These are phyloP conservation scores for Erythrobasidium yunnanense DNA, from an alignment of 768 basidiomycete genomes.

Conservation along the genomic window DNA sequence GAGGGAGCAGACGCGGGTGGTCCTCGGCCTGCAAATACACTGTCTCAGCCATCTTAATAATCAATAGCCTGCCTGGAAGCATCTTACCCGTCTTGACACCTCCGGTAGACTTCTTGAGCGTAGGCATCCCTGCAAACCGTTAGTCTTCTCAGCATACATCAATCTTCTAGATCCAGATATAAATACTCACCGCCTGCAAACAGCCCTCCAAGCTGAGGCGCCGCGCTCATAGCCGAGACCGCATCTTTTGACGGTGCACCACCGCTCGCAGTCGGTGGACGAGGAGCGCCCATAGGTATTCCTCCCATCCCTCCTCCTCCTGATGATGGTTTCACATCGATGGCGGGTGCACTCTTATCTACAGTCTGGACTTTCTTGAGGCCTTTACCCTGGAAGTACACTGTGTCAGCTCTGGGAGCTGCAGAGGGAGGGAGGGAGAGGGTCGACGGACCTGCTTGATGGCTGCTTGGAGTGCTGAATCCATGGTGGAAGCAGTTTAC, in stretches of 20 bases:
- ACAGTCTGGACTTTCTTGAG: constrained; percentile 2
- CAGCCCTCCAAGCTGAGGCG: constrained; percentile 22
- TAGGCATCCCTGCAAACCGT: constrained; percentile 26
- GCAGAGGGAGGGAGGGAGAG: background rate
- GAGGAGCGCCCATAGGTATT: background rate
- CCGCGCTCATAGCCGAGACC: constrained; percentile 15
- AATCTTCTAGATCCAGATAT: too few relatives aligned
- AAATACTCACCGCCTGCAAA: too few relatives aligned
- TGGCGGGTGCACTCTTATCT: constrained; percentile 9
- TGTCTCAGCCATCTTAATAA: too few relatives aligned
- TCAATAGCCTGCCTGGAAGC: too few relatives aligned
- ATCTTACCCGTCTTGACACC: constrained; percentile 7
- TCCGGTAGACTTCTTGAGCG: background rate
- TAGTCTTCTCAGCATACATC: too few relatives aligned
- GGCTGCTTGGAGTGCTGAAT: constrained; percentile 12
- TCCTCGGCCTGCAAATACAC: constrained; percentile 3
- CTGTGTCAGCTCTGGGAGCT: background rate
- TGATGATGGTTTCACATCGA: background rate
- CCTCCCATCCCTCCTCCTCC: constrained; percentile 12
- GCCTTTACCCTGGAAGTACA: background rate
- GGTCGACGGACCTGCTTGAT: constrained; percentile 6
- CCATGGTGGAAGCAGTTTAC: background rate
- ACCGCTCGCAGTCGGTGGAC: constrained; percentile 2
- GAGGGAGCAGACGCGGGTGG: background rate
- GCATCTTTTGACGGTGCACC: background rate